Evolutionary conservation across 495 filamentous ascomycete species (phyloP).

Genomic region (Podospora pseudopauciseta): DNA sequence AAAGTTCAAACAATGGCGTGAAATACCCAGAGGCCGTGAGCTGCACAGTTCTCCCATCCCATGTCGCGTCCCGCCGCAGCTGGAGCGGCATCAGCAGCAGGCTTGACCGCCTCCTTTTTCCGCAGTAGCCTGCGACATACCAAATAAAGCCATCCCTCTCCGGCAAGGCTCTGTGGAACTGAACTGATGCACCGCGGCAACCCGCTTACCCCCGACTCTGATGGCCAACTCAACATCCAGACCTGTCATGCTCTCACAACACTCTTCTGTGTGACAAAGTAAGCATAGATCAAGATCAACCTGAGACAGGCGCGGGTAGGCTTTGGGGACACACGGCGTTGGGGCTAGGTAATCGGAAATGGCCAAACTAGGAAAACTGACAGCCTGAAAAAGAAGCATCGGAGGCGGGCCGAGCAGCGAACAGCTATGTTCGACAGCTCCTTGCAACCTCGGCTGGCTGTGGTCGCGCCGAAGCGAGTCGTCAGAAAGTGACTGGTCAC

Average conservation of each 20-base stretch:
- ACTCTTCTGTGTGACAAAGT: neutral
- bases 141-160: neutral
- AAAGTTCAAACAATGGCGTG: neutral
- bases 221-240: no score
- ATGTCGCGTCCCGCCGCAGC: neutral
- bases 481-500: slow-evolving; percentile 18
- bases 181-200: neutral
- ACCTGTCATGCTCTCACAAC: neutral
- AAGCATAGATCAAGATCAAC: neutral
- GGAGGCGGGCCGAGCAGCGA: slow-evolving; percentile 12
- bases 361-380: neutral
- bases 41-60: neutral
- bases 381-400: slow-evolving; percentile 13
- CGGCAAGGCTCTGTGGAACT: neutral
- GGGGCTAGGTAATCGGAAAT: neutral
- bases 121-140: neutral
- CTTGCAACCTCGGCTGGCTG: slow-evolving; percentile 6
- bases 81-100: neutral
- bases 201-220: neutral
- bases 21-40: neutral
- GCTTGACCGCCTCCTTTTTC: slow-evolving; percentile 1
- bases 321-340: slow-evolving; percentile 9
- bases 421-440: slow-evolving; percentile 22
- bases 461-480: slow-evolving; percentile 5
- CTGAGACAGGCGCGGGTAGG: neutral